These are phyloP conservation scores for Beauveria varroae DNA, from an alignment of 2,329 filamentous ascomycete species.

Conservation along the genomic window DNA sequence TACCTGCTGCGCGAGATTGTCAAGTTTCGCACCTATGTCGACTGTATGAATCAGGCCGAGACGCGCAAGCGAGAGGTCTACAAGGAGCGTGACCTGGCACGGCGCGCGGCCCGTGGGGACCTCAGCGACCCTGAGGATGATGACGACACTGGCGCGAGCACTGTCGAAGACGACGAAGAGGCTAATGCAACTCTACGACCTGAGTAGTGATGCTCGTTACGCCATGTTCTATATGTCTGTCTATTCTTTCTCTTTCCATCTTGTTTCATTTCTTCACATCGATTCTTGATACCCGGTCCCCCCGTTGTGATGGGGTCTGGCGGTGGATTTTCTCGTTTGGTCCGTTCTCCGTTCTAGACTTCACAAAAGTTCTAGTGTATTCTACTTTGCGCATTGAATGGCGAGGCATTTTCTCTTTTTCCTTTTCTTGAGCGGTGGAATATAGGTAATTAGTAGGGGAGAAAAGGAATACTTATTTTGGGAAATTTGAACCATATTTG, in stretches of 20 bases:
- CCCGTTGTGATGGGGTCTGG: not conserved
- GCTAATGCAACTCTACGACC: slow-evolving; percentile 28
- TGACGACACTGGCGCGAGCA: slow-evolving; percentile 23
- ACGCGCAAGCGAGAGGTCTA: slow-evolving; percentile 65
- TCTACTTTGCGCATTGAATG: not conserved
- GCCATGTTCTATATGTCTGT: not conserved
- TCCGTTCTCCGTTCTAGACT: too few species aligned
- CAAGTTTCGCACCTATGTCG: slow-evolving; percentile 93
- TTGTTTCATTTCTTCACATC: not conserved
- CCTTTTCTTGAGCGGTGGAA: not conserved
- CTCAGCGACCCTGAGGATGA: slow-evolving; percentile 28
- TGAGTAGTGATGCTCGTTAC: slow-evolving; percentile 13
- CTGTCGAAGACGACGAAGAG: slow-evolving; percentile 22
- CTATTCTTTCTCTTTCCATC: not conserved
- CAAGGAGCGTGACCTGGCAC: slow-evolving; percentile 45
- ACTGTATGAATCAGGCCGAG: slow-evolving; percentile 68
- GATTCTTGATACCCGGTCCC: not conserved
- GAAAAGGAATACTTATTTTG: not conserved
- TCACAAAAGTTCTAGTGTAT: not conserved
- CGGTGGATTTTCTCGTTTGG: not conserved
- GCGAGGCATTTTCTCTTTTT: not conserved
- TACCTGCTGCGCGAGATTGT: slow-evolving; percentile 91
- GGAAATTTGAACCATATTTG: not conserved
- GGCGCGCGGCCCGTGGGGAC: slow-evolving; percentile 41
- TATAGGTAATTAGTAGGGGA: not conserved